phyloP scores from a whole-genome alignment of 139 green algal genomes.

The Cymbomonas tetramitiformis region DNA sequence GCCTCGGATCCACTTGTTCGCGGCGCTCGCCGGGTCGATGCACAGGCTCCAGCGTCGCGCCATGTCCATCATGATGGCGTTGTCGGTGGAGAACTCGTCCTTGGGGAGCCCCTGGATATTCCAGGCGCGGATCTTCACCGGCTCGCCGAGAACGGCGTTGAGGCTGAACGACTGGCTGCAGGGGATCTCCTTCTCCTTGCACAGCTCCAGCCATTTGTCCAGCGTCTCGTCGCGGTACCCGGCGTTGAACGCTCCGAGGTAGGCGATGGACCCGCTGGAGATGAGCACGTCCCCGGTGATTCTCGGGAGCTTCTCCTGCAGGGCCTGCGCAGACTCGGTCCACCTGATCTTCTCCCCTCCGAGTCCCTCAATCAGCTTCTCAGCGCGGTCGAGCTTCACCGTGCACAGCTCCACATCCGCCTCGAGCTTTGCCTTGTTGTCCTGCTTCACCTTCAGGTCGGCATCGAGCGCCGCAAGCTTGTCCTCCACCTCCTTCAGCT shows the following conservation, averaged over 20 bases:
- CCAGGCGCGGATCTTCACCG: constrained; percentile 60
- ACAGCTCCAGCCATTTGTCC: constrained; percentile 34
- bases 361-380: constrained; percentile 52
- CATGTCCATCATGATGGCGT: constrained; percentile 56
- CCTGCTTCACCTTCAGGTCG: constrained; percentile 49
- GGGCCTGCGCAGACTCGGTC: constrained; percentile 38
- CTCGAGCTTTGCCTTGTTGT: constrained; percentile 46
- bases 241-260: constrained; percentile 59
- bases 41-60: constrained; percentile 56
- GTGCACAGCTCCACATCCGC: constrained; percentile 49
- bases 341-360: constrained; percentile 62
- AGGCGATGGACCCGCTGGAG: constrained; percentile 49
- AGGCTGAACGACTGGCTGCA: constrained; percentile 34
- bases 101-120: constrained; percentile 66
- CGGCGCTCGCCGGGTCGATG: constrained; percentile 67
- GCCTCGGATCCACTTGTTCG: constrained; percentile 64
- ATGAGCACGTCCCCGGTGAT: constrained; percentile 64
- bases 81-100: constrained; percentile 64
- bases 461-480: constrained; percentile 56
- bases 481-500: constrained; percentile 57
- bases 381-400: constrained; percentile 52
- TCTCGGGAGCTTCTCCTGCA: constrained; percentile 44
- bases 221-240: constrained; percentile 38
- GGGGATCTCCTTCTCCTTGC: constrained; percentile 19
- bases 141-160: constrained; percentile 38